Percentiles rank a stretch among this genome's conserved stretches.
phyloP scores from a whole-genome alignment of 441 rosid genomes.

The Lagerstroemia fauriei region DNA sequence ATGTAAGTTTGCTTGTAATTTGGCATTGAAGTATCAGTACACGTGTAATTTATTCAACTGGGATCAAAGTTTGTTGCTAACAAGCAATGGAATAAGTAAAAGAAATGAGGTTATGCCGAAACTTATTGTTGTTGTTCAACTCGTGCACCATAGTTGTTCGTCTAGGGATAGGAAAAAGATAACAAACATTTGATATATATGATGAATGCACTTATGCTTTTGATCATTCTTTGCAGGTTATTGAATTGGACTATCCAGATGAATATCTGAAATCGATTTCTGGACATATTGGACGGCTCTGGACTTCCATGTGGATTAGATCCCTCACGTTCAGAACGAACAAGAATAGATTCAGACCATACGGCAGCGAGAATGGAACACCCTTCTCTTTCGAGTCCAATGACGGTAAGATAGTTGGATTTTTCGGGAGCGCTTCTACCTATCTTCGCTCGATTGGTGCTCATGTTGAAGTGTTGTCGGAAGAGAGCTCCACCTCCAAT shows the following conservation, averaged over 20 bases:
- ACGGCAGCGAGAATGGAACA: background rate
- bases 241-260: background rate
- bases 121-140: too few relatives aligned
- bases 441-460: background rate
- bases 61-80: too few relatives aligned
- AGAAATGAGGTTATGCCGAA: too few relatives aligned
- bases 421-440: background rate
- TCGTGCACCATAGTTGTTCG: too few relatives aligned
- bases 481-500: background rate
- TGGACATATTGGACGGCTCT: background rate
- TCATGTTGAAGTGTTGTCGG: background rate
- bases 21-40: background rate
- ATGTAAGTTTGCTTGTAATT: background rate
- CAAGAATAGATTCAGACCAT: background rate
- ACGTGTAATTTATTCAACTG: too few relatives aligned
- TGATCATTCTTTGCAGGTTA: background rate
- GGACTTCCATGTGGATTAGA: background rate
- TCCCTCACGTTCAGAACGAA: constrained; percentile 8
- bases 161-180: too few relatives aligned
- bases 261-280: constrained; percentile 4
- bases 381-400: background rate
- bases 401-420: background rate
- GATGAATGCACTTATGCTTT: background rate
- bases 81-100: too few relatives aligned
- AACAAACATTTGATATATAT: too few relatives aligned